Evolutionary conservation across 2,329 filamentous ascomycete genomes (phyloP).

Genomic region (Trichoderma sp.): DNA sequence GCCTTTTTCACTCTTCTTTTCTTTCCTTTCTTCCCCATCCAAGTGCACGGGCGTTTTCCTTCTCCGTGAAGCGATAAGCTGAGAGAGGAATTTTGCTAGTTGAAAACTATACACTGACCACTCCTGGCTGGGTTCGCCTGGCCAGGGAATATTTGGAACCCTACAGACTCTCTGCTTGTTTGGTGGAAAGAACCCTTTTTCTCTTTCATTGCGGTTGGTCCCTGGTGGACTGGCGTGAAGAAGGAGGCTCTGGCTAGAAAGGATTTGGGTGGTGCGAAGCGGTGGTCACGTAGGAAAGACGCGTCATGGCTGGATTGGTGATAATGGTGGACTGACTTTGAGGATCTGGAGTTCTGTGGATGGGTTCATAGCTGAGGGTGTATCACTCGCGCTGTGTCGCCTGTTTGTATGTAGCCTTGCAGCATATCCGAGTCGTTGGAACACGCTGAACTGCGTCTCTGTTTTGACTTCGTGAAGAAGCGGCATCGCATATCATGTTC

Average conservation of each 20-base stretch:
- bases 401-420: not conserved
- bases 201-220: slow-evolving; percentile 42
- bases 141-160: slow-evolving; percentile 70
- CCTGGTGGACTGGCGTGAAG: slow-evolving; percentile 39
- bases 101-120: slow-evolving; percentile 77
- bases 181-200: slow-evolving; percentile 23
- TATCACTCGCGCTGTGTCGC: not conserved
- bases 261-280: too few relatives aligned
- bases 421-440: not conserved
- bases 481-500: not conserved
- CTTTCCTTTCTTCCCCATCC: slow-evolving; percentile 48
- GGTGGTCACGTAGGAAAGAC: not conserved
- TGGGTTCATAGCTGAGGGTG: too few relatives aligned
- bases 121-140: slow-evolving; percentile 64
- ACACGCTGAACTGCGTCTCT: not conserved
- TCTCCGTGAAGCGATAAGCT: slow-evolving; percentile 60
- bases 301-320: not conserved
- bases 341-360: not conserved
- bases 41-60: slow-evolving; percentile 66
- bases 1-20: slow-evolving; percentile 34
- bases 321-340: not conserved
- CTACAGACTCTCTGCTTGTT: slow-evolving; percentile 25
- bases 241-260: slow-evolving; percentile 29
- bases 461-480: not conserved
- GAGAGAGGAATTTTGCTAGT: slow-evolving; percentile 86